Evolutionary conservation across 1,284 basidiomycete genomes (phyloP).

Genomic region (Erythrobasidium hasegawianum): DNA sequence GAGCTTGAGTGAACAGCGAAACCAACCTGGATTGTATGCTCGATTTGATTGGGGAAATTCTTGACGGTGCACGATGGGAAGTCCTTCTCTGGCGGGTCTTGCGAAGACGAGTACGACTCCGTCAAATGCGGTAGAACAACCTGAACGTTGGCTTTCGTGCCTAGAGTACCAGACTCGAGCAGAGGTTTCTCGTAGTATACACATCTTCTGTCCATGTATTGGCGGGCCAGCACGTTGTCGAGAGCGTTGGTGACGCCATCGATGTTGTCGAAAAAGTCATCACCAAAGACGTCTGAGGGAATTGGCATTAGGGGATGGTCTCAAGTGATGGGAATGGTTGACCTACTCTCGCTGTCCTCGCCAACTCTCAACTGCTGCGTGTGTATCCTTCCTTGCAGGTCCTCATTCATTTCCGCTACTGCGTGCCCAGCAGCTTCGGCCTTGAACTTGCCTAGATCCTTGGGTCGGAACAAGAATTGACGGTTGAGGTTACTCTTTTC

Average conservation of each 20-base stretch:
- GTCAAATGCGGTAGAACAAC: constrained; percentile 93
- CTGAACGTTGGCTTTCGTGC: constrained; percentile 98
- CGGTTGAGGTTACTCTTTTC: constrained; percentile 99
- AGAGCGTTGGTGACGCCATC: constrained; percentile 99
- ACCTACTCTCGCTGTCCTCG: constrained; percentile 81
- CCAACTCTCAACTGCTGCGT: constrained; percentile 94
- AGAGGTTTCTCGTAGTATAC: constrained; percentile 96
- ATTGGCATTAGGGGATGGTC: neutral
- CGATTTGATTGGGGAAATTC: constrained; percentile 98
- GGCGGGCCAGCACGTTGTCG: constrained; percentile 91
- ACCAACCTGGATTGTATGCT: constrained; percentile 91
- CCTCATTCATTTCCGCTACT: constrained; percentile 95
- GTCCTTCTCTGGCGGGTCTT: constrained; percentile 98
- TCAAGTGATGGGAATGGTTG: neutral
- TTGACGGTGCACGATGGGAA: constrained; percentile 97
- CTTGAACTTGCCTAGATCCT: constrained; percentile 98
- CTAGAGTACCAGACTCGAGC: constrained; percentile 94
- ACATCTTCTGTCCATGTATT: constrained; percentile 99
- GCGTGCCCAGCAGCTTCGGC: constrained; percentile 89
- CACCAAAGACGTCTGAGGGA: constrained; percentile 73
- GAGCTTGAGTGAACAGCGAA: neutral
- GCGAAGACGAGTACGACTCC: constrained; percentile 96
- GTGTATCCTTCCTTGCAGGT: constrained; percentile 79
- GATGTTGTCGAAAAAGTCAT: constrained; percentile 79
- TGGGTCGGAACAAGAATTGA: constrained; percentile 95